Conservation (phyloP, 2,329 filamentous ascomycete genomes). For the Ilyonectria sp. region DNA sequence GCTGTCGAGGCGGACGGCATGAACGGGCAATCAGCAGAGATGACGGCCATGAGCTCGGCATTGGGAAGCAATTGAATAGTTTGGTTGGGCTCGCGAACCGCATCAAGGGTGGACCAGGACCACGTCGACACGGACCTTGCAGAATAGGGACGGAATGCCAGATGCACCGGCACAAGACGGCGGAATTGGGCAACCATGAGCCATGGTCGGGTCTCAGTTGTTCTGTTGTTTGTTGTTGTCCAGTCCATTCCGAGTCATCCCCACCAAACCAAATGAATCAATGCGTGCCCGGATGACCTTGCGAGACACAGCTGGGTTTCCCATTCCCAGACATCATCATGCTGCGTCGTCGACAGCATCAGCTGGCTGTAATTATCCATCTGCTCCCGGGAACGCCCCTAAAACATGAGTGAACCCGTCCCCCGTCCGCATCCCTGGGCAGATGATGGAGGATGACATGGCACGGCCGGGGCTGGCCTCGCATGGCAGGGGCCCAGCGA, state of each 20-base stretch:
- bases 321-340: too few relatives aligned
- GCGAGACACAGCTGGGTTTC: not conserved
- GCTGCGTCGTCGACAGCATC: not conserved
- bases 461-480: not conserved
- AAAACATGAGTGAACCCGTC: not conserved
- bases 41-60: slow-evolving; percentile 28
- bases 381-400: not conserved
- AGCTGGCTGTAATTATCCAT: not conserved
- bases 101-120: slow-evolving; percentile 13
- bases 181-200: slow-evolving; percentile 4
- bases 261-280: slow-evolving; percentile 22
- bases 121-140: slow-evolving; percentile 21
- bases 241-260: slow-evolving; percentile 18
- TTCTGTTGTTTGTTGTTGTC: slow-evolving; percentile 4
- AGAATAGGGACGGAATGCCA: slow-evolving; percentile 2
- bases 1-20: slow-evolving; percentile 35
- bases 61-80: slow-evolving; percentile 21
- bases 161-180: not conserved
- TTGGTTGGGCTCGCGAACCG: slow-evolving; percentile 11
- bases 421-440: slow-evolving; percentile 1
- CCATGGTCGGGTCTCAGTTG: not conserved
- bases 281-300: slow-evolving; percentile 4
- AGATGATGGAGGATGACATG: slow-evolving; percentile 2
- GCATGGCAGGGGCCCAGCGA: not conserved
- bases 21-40: slow-evolving; percentile 41